phyloP scores from a whole-genome alignment of 208 protist species.

The Acanthamoeba triangularis region DNA sequence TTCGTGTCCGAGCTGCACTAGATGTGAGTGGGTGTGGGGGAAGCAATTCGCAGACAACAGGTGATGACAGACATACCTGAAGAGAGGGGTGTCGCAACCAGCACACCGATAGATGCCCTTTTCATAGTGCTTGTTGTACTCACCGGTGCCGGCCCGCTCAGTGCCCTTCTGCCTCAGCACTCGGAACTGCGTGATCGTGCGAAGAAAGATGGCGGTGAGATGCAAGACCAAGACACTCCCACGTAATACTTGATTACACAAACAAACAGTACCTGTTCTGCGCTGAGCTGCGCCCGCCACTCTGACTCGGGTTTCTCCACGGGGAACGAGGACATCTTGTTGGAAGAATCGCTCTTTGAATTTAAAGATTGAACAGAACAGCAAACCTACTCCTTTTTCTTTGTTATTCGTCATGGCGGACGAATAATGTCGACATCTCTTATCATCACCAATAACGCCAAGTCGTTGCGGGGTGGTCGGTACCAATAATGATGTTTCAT shows the following conservation, averaged over 20 bases:
- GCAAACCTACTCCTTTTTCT: too few species aligned
- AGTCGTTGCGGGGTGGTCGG: too few species aligned
- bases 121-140: constrained; percentile 84
- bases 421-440: too few species aligned
- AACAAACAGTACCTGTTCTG: constrained; percentile 49
- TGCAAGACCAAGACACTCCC: neutral
- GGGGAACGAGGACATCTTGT: neutral
- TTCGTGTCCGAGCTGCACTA: constrained; percentile 74
- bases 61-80: neutral
- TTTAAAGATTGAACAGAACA: neutral
- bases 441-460: too few species aligned
- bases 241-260: neutral
- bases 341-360: neutral
- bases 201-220: neutral
- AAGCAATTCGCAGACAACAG: neutral
- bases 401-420: too few species aligned
- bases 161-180: constrained; percentile 85
- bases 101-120: constrained; percentile 81
- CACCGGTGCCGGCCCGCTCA: constrained; percentile 79
- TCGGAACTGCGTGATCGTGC: constrained; percentile 72
- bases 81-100: constrained; percentile 83
- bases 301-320: constrained; percentile 73
- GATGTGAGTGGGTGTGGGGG: neutral
- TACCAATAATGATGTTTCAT: too few species aligned
- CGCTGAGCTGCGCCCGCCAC: constrained; percentile 79